Conservation (phyloP, 139 green algal species). For the Coelastrella sp. region DNA sequence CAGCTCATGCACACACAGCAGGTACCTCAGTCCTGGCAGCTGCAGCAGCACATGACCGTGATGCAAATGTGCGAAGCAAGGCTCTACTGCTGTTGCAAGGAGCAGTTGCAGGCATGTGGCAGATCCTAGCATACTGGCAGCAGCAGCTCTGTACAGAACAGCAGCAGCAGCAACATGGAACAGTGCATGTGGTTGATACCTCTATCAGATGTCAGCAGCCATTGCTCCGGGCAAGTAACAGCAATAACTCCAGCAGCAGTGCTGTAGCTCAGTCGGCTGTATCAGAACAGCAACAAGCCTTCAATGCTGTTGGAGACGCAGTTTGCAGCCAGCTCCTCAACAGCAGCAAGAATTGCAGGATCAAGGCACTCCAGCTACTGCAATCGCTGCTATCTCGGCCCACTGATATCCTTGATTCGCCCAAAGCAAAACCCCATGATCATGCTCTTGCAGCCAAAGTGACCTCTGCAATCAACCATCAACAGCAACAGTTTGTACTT, state of each 20-base stretch:
- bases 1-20: neutral
- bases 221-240: neutral
- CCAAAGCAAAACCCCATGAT: too few species aligned
- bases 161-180: neutral
- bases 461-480: neutral
- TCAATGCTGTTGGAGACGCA: neutral
- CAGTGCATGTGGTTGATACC: neutral
- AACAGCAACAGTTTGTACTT: conserved; percentile 9
- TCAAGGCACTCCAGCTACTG: conserved; percentile 30
- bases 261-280: neutral
- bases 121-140: neutral
- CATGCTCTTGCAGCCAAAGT: conserved; percentile 15
- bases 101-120: conserved; percentile 1
- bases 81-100: conserved; percentile 24
- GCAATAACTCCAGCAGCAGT: conserved; percentile 16
- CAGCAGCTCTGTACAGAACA: conserved; percentile 15
- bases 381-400: conserved; percentile 12
- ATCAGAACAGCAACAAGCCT: neutral
- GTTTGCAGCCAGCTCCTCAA: neutral
- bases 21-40: conserved; percentile 1
- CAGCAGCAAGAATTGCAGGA: conserved; percentile 28
- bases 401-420: neutral
- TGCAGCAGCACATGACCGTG: conserved; percentile 14
- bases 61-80: conserved; percentile 38
- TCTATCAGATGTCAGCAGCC: neutral